Percentiles rank a stretch among this genome's conserved stretches.
phyloP scores from a whole-genome alignment of 208 protist genomes.

The Lotmaria passim region DNA sequence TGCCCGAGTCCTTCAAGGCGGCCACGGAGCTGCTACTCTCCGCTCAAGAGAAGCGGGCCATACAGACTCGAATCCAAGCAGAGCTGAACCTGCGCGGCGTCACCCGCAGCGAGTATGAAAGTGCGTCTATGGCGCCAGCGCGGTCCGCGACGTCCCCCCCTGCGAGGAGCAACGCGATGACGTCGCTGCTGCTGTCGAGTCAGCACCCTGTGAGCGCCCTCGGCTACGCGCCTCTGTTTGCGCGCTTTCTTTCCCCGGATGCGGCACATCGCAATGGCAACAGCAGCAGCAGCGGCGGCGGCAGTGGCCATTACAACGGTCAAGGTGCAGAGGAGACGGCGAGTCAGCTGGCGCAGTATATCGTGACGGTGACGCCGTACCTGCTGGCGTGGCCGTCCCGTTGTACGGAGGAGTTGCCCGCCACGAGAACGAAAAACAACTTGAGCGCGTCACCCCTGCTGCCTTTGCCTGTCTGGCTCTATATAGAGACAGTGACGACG shows the following conservation, averaged over 20 bases:
- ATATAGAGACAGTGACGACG: slow-evolving; percentile 33
- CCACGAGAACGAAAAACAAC: neutral
- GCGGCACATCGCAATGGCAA: too few species aligned
- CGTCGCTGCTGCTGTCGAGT: slow-evolving; percentile 39
- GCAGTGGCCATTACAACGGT: neutral
- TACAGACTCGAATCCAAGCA: slow-evolving; percentile 18
- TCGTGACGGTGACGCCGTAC: slow-evolving; percentile 30
- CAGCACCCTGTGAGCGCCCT: slow-evolving; percentile 45
- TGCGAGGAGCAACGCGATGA: neutral
- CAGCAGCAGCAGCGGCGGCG: neutral
- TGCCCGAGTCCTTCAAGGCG: slow-evolving; percentile 1
- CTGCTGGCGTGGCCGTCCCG: slow-evolving; percentile 25
- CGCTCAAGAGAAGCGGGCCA: slow-evolving; percentile 21
- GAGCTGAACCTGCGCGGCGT: slow-evolving; percentile 20
- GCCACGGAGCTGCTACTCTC: slow-evolving; percentile 27
- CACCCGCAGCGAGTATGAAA: slow-evolving; percentile 4
- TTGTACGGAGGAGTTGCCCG: neutral
- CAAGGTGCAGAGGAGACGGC: neutral
- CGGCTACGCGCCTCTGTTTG: slow-evolving; percentile 50
- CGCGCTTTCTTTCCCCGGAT: neutral
- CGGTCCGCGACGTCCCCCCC: neutral
- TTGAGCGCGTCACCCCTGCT: neutral
- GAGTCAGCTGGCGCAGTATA: slow-evolving; percentile 16
- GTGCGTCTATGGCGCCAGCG: neutral
- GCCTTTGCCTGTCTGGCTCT: slow-evolving; percentile 31